Conservation (phyloP, 2,329 filamentous ascomycete genomes). For the Ascochyta viciae-villosae region DNA sequence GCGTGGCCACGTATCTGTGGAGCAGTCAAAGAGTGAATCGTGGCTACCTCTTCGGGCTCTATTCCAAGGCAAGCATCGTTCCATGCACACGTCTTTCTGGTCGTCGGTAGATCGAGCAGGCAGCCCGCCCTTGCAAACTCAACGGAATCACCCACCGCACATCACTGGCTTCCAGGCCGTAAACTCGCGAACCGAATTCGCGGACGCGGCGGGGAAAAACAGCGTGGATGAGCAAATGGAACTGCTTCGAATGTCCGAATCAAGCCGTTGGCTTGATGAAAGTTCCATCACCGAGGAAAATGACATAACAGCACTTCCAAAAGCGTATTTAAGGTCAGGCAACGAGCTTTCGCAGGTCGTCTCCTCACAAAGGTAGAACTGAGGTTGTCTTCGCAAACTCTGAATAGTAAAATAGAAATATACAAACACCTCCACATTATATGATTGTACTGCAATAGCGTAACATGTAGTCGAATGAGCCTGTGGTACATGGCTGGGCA, state of each 20-base stretch:
- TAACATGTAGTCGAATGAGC: no score
- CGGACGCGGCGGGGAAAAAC: background rate
- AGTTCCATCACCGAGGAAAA: no score
- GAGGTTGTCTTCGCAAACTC: no score
- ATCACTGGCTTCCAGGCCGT: background rate
- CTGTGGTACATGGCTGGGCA: no score
- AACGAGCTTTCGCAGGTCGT: no score
- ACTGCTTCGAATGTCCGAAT: background rate
- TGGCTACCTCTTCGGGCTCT: constrained; percentile 3
- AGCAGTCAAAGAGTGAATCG: background rate
- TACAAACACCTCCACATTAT: no score
- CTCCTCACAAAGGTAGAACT: no score
- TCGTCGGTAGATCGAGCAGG: background rate
- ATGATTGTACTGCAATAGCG: no score
- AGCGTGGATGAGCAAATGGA: constrained; percentile 7
- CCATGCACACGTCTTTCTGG: constrained; percentile 3
- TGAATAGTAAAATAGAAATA: no score
- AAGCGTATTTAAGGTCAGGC: no score
- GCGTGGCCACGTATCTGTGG: background rate
- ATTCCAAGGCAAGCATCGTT: background rate
- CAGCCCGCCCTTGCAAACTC: background rate
- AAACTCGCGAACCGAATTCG: background rate
- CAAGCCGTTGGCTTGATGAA: no score
- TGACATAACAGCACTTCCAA: no score
- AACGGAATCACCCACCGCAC: background rate